Conservation (phyloP, 176 grass and related monocot species). For the Oryza officinalis region DNA sequence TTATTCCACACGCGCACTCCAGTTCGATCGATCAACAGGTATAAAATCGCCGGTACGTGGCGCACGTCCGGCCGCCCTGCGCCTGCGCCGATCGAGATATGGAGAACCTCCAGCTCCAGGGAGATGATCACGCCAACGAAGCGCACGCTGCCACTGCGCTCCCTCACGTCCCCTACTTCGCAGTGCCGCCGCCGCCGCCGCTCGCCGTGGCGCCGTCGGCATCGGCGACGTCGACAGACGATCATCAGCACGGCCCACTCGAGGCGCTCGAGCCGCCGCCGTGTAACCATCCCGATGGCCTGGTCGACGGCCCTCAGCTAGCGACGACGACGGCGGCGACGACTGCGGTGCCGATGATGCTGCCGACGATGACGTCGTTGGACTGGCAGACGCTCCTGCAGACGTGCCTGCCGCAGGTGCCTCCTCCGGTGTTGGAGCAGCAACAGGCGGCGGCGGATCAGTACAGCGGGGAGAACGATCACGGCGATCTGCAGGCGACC, state of each 20-base stretch:
- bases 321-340: not conserved
- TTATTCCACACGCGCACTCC: conserved; percentile 33
- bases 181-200: conserved; percentile 28
- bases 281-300: not conserved
- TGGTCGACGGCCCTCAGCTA: not conserved
- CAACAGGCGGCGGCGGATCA: conserved; percentile 27
- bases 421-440: not conserved
- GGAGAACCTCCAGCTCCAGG: conserved; percentile 60
- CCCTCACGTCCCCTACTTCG: conserved; percentile 52
- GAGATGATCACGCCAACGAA: conserved; percentile 36
- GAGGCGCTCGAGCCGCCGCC: not conserved
- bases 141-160: not conserved
- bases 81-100: conserved; percentile 1
- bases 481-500: not conserved
- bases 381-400: conserved; percentile 43
- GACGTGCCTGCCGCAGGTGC: not conserved
- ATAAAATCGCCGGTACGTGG: conserved; percentile 40
- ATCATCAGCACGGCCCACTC: conserved; percentile 22
- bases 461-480: conserved; percentile 45
- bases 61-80: not conserved
- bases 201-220: conserved; percentile 30
- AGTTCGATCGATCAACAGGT: not conserved
- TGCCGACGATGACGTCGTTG: conserved; percentile 26
- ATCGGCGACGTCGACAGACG: conserved; percentile 1
- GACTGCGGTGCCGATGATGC: not conserved